Conservation (phyloP, 2,329 filamentous ascomycete species). For the Aureobasidium melanogenum region DNA sequence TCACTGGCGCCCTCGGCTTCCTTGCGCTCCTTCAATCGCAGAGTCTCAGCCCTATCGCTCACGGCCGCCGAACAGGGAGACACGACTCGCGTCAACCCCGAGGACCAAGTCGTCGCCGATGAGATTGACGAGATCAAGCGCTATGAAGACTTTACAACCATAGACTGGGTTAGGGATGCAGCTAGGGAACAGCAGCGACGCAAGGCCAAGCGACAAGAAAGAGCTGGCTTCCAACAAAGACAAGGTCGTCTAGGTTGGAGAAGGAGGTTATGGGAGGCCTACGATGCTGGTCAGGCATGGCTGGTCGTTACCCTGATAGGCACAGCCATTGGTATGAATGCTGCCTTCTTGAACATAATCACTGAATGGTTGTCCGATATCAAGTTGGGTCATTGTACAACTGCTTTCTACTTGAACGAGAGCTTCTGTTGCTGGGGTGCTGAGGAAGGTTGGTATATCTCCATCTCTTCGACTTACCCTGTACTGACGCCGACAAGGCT, state of each 20-base stretch:
- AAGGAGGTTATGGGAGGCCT: constrained; percentile 71
- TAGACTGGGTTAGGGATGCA: constrained; percentile 98
- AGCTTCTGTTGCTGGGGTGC: constrained; percentile 97
- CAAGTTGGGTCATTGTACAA: constrained; percentile 91
- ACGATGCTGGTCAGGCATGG: constrained; percentile 96
- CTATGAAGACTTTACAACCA: constrained; percentile 97
- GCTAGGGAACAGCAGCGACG: constrained; percentile 79
- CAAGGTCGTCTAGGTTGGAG: constrained; percentile 67
- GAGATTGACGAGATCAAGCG: constrained; percentile 97
- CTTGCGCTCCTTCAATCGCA: constrained; percentile 47
- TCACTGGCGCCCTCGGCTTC: constrained; percentile 46
- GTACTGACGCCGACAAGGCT: constrained; percentile 46
- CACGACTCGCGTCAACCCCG: constrained; percentile 42
- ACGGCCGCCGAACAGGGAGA: constrained; percentile 55
- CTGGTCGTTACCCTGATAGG: constrained; percentile 93
- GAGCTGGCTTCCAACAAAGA: constrained; percentile 62
- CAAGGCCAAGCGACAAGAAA: constrained; percentile 63
- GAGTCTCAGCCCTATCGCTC: constrained; percentile 60
- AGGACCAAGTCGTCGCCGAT: constrained; percentile 70
- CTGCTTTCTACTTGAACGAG: constrained; percentile 94
- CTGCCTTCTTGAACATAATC: constrained; percentile 85
- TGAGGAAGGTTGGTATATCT: constrained; percentile 51
- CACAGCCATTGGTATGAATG: constrained; percentile 85
- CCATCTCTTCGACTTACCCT: constrained; percentile 27
- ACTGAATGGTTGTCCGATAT: constrained; percentile 96